A percentile compares a stretch with the other conserved stretches of the same genome.
These are phyloP conservation scores for Fusarium poae DNA, from an alignment of 2,329 filamentous ascomycete genomes.

Conservation along the genomic window DNA sequence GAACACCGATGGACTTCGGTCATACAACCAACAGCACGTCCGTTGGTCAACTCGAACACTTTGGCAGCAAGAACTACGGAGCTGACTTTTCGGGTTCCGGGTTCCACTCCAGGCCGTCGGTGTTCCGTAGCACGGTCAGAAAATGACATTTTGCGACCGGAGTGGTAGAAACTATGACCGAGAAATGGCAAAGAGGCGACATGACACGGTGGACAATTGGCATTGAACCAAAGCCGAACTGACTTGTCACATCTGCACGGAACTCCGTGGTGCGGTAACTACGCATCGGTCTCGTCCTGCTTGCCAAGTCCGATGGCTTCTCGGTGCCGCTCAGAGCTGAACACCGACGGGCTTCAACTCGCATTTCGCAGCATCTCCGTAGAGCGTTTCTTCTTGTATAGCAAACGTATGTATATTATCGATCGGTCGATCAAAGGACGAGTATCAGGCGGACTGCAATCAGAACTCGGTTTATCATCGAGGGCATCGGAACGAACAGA, in stretches of 20 bases:
- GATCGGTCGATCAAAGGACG: not conserved
- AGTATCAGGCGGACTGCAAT: no score
- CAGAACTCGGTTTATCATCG: not conserved
- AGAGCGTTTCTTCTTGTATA: not conserved
- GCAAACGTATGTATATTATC: not conserved
- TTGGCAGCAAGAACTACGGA: no score
- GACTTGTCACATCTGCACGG: not conserved
- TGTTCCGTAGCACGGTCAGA: not conserved
- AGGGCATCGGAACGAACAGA: not conserved
- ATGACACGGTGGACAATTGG: not conserved
- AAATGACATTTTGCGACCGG: not conserved
- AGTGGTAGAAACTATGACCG: not conserved
- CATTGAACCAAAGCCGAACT: not conserved
- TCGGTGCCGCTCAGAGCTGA: not conserved
- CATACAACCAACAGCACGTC: not conserved
- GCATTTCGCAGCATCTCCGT: not conserved
- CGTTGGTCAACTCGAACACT: not conserved
- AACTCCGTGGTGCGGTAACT: not conserved
- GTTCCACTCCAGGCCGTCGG: no score
- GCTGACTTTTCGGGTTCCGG: not conserved
- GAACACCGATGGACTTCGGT: conserved; percentile 6
- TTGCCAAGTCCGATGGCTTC: not conserved
- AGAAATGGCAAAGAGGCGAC: no score
- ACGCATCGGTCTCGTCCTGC: not conserved
- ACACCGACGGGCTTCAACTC: not conserved